Percentiles rank a stretch among this genome's conserved stretches.
Conservation (phyloP, 352 stramenopile genomes). For the Peronospora belbahrii region DNA sequence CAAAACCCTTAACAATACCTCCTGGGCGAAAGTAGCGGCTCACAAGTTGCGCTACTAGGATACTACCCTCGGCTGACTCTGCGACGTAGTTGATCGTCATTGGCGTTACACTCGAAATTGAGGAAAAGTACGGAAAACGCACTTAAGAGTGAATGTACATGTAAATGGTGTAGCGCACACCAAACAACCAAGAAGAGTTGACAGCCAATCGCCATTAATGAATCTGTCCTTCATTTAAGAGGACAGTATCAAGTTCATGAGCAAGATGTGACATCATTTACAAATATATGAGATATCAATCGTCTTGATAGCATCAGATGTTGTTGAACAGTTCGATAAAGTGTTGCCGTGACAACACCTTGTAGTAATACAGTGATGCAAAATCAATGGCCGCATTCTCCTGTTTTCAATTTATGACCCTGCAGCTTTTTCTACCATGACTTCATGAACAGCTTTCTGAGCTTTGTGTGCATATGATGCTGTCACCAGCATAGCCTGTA, state of each 20-base stretch:
- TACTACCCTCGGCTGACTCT: conserved; percentile 13
- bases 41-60: conserved; percentile 31
- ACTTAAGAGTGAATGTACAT: conserved; percentile 1
- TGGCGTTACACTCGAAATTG: not conserved
- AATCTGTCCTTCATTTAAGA: conserved; percentile 85
- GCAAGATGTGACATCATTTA: conserved; percentile 40
- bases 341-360: no score
- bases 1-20: conserved; percentile 44
- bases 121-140: not conserved
- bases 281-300: conserved; percentile 6
- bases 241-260: conserved; percentile 75
- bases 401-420: not conserved
- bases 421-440: no score
- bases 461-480: conserved; percentile 24
- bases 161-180: conserved; percentile 9
- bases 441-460: conserved; percentile 17
- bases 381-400: no score
- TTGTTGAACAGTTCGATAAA: no score
- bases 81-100: conserved; percentile 22
- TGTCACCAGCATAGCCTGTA: conserved; percentile 32
- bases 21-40: conserved; percentile 47
- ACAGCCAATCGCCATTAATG: no score
- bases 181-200: no score
- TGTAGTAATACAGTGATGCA: no score
- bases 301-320: conserved; percentile 13